Percentiles rank a stretch among this genome's conserved stretches.
Conservation (phyloP, 768 basidiomycete genomes). For the Naematelia encephala region DNA sequence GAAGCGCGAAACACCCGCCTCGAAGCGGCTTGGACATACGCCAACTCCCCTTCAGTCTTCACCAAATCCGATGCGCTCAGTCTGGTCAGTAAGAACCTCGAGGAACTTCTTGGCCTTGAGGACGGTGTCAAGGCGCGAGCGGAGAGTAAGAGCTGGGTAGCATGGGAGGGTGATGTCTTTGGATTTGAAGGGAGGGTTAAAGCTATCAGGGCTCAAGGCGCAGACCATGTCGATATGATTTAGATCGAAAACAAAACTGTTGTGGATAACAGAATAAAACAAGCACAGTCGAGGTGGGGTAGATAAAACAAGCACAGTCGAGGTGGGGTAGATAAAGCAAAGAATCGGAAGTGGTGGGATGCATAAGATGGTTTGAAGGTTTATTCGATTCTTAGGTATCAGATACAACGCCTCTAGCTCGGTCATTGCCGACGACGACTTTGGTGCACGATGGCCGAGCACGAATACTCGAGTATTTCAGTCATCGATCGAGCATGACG, state of each 20-base stretch:
- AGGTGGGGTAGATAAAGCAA: too few species aligned
- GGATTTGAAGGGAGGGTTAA: slow-evolving; percentile 58
- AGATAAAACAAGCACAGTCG: too few species aligned
- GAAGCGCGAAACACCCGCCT: slow-evolving; percentile 71
- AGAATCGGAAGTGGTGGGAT: too few species aligned
- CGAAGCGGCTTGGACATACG: slow-evolving; percentile 72
- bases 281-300: too few species aligned
- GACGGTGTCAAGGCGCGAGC: slow-evolving; percentile 8
- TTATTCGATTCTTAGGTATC: too few species aligned
- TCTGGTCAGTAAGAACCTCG: slow-evolving; percentile 59
- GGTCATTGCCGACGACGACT: too few species aligned
- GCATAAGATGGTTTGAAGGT: too few species aligned
- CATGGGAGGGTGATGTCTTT: slow-evolving; percentile 59
- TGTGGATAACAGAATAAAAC: too few species aligned
- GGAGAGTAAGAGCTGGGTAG: slow-evolving; percentile 37
- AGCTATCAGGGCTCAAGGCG: slow-evolving; percentile 54
- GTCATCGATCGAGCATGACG: too few species aligned
- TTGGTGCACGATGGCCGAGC: too few species aligned
- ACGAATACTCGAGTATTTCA: too few species aligned
- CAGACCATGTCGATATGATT: slow-evolving; percentile 58
- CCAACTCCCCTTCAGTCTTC: slow-evolving; percentile 52
- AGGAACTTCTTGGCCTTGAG: slow-evolving; percentile 56
- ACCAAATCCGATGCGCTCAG: slow-evolving; percentile 57
- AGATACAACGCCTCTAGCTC: too few species aligned
- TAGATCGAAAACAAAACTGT: slow-evolving; percentile 18